Evolutionary conservation across 352 stramenopile genomes (phyloP).

Genomic region (Thraustotheca clavata): DNA sequence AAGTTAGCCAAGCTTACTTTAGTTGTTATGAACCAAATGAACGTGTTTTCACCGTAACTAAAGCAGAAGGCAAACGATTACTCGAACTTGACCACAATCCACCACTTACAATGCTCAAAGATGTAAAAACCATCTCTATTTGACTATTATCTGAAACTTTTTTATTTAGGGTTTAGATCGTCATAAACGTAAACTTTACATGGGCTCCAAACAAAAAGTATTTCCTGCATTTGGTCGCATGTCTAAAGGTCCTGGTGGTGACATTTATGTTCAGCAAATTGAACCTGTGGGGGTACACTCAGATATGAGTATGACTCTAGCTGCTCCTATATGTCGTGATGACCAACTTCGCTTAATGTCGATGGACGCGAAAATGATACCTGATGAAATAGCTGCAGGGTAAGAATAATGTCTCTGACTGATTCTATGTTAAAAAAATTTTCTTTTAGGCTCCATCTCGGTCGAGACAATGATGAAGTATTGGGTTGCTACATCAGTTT

Average conservation of each 20-base stretch:
- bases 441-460: conserved; percentile 31
- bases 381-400: conserved; percentile 37
- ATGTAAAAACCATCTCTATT: conserved; percentile 45
- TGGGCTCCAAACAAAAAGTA: neutral
- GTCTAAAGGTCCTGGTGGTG: conserved; percentile 29
- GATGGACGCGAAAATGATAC: conserved; percentile 43
- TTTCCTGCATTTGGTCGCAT: conserved; percentile 49
- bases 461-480: conserved; percentile 45
- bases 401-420: conserved; percentile 42
- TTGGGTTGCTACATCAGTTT: conserved; percentile 59
- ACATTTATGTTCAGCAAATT: conserved; percentile 59
- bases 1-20: conserved; percentile 69
- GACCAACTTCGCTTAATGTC: conserved; percentile 75
- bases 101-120: conserved; percentile 59
- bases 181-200: conserved; percentile 62
- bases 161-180: conserved; percentile 46
- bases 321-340: conserved; percentile 40
- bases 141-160: conserved; percentile 24
- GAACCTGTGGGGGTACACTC: conserved; percentile 48
- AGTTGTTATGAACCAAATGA: conserved; percentile 69
- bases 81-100: conserved; percentile 59
- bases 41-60: conserved; percentile 55
- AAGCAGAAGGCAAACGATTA: conserved; percentile 51
- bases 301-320: conserved; percentile 47
- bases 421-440: neutral